These are phyloP conservation scores for Adansonia madagascariensis DNA, from an alignment of 441 rosid species.

Conservation along the genomic window DNA sequence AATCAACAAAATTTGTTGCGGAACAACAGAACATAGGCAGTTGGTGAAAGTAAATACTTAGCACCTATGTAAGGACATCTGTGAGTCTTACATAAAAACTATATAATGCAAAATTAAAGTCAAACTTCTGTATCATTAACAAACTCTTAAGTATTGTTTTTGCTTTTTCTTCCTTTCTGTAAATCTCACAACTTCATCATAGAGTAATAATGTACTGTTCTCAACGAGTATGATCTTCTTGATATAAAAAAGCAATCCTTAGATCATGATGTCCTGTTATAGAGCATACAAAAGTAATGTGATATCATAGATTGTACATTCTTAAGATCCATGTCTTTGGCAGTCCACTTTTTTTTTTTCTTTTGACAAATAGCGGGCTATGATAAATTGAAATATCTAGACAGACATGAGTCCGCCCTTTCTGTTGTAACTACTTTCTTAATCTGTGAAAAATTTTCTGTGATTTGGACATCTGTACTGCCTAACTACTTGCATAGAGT, in stretches of 20 bases:
- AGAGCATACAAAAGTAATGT: not conserved
- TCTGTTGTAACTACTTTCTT: constrained; percentile 1
- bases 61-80: not conserved
- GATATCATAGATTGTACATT: not conserved
- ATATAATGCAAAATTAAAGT: not conserved
- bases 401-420: not conserved
- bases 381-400: not conserved
- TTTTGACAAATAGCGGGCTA: not conserved
- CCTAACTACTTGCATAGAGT: not conserved
- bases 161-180: not conserved
- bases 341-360: not conserved
- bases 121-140: not conserved
- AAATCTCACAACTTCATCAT: not conserved
- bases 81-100: not conserved
- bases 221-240: not conserved
- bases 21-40: not conserved
- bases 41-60: not conserved
- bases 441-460: not conserved
- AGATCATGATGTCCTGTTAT: not conserved
- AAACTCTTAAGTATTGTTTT: not conserved
- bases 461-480: too few relatives aligned
- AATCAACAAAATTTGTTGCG: not conserved
- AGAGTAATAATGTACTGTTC: not conserved
- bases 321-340: constrained; percentile 2
- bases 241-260: not conserved